Evolutionary conservation across 495 filamentous ascomycete genomes (phyloP).

Genomic region (Aspergillus ostianus): DNA sequence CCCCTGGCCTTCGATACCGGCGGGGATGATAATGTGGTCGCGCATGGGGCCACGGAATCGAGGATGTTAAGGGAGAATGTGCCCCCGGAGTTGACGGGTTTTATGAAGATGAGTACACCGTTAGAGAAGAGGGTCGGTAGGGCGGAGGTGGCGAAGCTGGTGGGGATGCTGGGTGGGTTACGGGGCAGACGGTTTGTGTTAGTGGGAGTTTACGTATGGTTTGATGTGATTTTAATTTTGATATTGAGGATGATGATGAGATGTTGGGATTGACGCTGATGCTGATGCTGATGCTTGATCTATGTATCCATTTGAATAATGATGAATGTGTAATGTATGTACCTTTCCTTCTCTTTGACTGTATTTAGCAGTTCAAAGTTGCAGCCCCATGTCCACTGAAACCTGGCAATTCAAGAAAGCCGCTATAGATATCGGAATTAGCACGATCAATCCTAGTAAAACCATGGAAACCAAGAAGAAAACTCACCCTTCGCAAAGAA

Average conservation of each 20-base stretch:
- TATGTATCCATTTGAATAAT: too few species aligned
- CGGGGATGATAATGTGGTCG: constrained; percentile 24
- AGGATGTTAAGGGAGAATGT: constrained; percentile 39
- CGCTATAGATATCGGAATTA: not conserved
- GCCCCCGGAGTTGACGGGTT: constrained; percentile 27
- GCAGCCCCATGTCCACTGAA: not conserved
- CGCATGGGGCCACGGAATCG: constrained; percentile 36
- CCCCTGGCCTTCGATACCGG: constrained; percentile 43
- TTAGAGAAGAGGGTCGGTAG: constrained; percentile 46
- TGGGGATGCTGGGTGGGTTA: constrained; percentile 52
- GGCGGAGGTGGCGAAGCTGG: constrained; percentile 53
- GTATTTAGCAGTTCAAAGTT: too few species aligned
- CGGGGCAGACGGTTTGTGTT: constrained; percentile 54
- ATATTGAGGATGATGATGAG: not conserved
- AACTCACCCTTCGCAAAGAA: constrained; percentile 12
- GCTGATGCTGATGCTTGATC: not conserved
- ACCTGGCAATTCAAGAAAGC: not conserved
- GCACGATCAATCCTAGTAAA: not conserved
- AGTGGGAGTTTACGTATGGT: constrained; percentile 47
- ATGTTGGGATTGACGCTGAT: not conserved
- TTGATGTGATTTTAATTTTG: not conserved
- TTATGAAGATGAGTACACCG: constrained; percentile 33
- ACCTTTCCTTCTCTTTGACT: too few species aligned
- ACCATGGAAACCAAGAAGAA: not conserved
- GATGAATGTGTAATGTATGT: too few species aligned